Evolutionary conservation across 176 grass and related monocot species (phyloP).

Genomic region (Aechmea fasciata): DNA sequence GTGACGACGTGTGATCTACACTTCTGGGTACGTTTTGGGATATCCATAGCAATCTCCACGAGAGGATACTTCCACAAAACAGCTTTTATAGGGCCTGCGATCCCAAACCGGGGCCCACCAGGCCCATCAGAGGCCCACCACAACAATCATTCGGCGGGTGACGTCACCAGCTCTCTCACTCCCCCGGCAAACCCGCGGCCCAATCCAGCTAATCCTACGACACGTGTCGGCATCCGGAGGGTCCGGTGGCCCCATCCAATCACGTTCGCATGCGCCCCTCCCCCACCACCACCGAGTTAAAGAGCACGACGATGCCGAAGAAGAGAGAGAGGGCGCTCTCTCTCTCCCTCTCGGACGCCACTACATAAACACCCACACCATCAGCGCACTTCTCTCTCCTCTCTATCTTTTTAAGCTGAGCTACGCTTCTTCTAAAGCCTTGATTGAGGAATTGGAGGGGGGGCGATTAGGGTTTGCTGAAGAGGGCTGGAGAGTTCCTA

Average conservation of each 20-base stretch:
- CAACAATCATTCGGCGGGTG: neutral
- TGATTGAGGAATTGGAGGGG: neutral
- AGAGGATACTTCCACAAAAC: too few relatives aligned
- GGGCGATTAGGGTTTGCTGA: neutral
- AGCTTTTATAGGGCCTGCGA: too few relatives aligned
- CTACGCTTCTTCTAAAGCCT: neutral
- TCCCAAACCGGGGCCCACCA: neutral
- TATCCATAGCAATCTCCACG: too few relatives aligned
- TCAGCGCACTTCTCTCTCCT: neutral
- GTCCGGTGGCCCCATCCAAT: slow-evolving; percentile 8
- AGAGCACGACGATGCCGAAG: neutral
- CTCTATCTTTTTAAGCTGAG: neutral
- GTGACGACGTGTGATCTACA: too few relatives aligned
- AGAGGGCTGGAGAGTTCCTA: neutral
- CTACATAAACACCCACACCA: neutral
- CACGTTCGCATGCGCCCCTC: slow-evolving; percentile 14
- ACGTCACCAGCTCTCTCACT: neutral
- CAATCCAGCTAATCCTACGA: slow-evolving; percentile 35
- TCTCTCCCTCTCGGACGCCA: neutral
- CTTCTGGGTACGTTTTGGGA: too few relatives aligned
- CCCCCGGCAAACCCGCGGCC: slow-evolving; percentile 30
- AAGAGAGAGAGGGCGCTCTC: neutral
- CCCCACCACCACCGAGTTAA: neutral
- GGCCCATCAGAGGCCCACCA: slow-evolving; percentile 7
- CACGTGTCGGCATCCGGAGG: slow-evolving; percentile 40